A percentile compares a stretch with the other conserved stretches of the same genome.
Conservation (phyloP, 2,329 filamentous ascomycete species). For the Nannizziopsis arthrosporioides region DNA sequence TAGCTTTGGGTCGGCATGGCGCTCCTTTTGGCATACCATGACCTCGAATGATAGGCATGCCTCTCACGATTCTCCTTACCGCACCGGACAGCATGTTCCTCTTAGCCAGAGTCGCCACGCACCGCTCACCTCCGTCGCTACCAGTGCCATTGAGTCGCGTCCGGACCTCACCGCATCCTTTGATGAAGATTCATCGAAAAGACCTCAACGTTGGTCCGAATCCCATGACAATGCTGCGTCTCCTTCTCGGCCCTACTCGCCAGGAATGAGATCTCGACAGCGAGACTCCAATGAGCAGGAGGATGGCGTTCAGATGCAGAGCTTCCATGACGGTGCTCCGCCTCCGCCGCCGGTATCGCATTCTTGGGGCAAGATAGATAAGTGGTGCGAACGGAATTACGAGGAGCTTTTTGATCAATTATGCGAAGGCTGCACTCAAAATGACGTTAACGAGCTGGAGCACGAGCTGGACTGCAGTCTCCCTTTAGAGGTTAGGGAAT, state of each 20-base stretch:
- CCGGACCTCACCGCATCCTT: constrained; percentile 71
- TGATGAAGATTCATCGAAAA: constrained; percentile 55
- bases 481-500: constrained; percentile 86
- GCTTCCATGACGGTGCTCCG: constrained; percentile 81
- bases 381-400: constrained; percentile 90
- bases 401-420: constrained; percentile 88
- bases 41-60: constrained; percentile 74
- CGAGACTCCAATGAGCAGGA: constrained; percentile 49
- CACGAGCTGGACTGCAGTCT: constrained; percentile 90
- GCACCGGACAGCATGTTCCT: constrained; percentile 79
- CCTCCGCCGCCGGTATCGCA: constrained; percentile 78
- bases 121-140: constrained; percentile 76
- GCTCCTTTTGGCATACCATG: constrained; percentile 91
- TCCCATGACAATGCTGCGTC: constrained; percentile 45
- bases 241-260: constrained; percentile 67
- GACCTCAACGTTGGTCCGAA: constrained; percentile 50
- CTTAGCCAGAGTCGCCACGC: constrained; percentile 70
- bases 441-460: constrained; percentile 94
- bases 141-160: constrained; percentile 73
- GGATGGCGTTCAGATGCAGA: constrained; percentile 79
- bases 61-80: constrained; percentile 82
- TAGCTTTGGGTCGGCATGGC: constrained; percentile 61
- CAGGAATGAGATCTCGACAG: constrained; percentile 64
- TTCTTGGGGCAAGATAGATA: constrained; percentile 89
- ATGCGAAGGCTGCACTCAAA: constrained; percentile 79